A percentile compares a stretch with the other conserved stretches of the same genome.
Evolutionary conservation across 148 eudicot species (phyloP).

Genomic region (Diospyros lotus): DNA sequence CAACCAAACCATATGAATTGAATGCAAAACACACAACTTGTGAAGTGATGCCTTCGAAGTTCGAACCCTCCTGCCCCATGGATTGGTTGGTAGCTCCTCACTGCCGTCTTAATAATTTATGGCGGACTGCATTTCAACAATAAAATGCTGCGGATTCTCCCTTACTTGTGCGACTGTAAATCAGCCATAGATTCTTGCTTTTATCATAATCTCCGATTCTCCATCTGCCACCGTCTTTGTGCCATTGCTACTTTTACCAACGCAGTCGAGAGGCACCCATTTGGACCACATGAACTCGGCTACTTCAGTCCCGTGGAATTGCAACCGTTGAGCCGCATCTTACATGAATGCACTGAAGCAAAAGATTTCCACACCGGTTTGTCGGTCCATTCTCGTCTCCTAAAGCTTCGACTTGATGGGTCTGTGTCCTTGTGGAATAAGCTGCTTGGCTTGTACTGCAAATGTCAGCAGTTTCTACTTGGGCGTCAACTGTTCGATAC

Average conservation of each 20-base stretch:
- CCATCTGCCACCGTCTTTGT: not conserved
- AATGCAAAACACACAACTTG: too few relatives aligned
- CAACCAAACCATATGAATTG: too few relatives aligned
- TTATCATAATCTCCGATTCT: too few relatives aligned
- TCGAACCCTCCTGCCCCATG: too few relatives aligned
- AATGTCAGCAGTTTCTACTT: not conserved
- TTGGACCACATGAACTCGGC: not conserved
- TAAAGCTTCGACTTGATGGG: slow-evolving; percentile 11
- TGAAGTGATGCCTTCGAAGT: too few relatives aligned
- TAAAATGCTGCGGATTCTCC: slow-evolving; percentile 5
- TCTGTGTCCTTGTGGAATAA: slow-evolving; percentile 25
- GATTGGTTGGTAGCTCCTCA: too few relatives aligned
- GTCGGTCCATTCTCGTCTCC: slow-evolving; percentile 19
- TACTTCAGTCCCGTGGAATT: not conserved
- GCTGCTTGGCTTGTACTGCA: slow-evolving; percentile 15
- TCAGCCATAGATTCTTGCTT: not conserved
- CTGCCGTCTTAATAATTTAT: too few relatives aligned
- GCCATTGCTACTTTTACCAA: not conserved
- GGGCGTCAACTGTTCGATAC: slow-evolving; percentile 30
- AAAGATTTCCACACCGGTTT: slow-evolving; percentile 19
- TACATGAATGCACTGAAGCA: slow-evolving; percentile 13
- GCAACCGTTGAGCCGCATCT: slow-evolving; percentile 12
- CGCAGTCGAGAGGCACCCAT: not conserved
- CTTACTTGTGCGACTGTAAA: not conserved
- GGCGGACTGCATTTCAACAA: not conserved